A percentile compares a stretch with the other conserved stretches of the same genome.
Evolutionary conservation across 768 basidiomycete species (phyloP).

Genomic region (Mrakia gelida): DNA sequence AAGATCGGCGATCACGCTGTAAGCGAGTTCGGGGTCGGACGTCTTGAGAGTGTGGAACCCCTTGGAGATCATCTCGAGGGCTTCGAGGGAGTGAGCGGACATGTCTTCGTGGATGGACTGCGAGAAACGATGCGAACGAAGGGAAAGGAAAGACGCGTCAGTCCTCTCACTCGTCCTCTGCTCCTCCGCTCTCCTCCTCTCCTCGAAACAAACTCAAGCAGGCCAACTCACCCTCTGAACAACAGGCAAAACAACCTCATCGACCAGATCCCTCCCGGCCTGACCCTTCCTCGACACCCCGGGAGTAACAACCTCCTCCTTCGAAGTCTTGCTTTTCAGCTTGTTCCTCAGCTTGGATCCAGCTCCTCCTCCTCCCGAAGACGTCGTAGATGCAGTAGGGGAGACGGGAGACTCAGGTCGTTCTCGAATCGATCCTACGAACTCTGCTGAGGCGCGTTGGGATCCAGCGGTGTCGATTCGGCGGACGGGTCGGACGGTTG

Average conservation of each 20-base stretch:
- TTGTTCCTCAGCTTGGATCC: constrained; percentile 34
- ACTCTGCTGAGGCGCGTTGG: constrained; percentile 70
- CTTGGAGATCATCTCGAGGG: constrained; percentile 78
- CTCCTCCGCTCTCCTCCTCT: too few relatives aligned
- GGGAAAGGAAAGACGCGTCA: not conserved
- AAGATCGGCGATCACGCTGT: constrained; percentile 82
- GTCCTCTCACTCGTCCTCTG: not conserved
- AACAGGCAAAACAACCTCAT: constrained; percentile 77
- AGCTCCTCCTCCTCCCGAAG: constrained; percentile 41
- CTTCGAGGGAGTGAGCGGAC: constrained; percentile 82
- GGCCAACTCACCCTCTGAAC: constrained; percentile 60
- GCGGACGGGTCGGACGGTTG: constrained; percentile 90
- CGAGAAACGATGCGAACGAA: not conserved
- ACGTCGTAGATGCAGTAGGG: constrained; percentile 40
- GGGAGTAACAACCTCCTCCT: constrained; percentile 44
- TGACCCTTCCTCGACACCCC: constrained; percentile 26
- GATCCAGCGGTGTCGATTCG: constrained; percentile 78
- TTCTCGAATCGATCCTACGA: constrained; percentile 59
- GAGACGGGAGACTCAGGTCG: constrained; percentile 13
- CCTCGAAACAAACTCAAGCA: not conserved
- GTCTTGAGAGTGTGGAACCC: constrained; percentile 84
- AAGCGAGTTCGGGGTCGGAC: constrained; percentile 77
- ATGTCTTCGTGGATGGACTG: constrained; percentile 52
- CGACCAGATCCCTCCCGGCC: constrained; percentile 56
- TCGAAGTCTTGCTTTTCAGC: constrained; percentile 38